A percentile compares a stretch with the other conserved stretches of the same genome.
Evolutionary conservation across 768 basidiomycete genomes (phyloP).

Genomic region (Tylopilus plumbeoviolaceoides): DNA sequence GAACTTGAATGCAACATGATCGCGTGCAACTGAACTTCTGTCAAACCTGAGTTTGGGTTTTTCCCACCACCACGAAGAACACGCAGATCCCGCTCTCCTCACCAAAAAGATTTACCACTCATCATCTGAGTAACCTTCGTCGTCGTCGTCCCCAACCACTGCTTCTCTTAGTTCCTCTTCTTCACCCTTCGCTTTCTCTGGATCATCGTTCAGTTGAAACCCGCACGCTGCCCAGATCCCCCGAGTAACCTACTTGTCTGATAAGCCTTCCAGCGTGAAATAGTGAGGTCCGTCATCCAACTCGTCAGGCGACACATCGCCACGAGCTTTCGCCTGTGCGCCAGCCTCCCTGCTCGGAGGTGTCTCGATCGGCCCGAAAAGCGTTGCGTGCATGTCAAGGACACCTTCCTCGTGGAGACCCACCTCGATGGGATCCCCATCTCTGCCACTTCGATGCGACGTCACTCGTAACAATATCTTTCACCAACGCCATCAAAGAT

Average conservation of each 20-base stretch:
- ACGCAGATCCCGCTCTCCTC: too few species aligned
- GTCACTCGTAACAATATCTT: neutral
- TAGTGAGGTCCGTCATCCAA: neutral
- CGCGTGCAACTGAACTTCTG: too few species aligned
- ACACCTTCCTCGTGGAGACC: slow-evolving; percentile 2
- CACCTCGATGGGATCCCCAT: too few species aligned
- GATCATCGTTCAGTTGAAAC: slow-evolving; percentile 1
- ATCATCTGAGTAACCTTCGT: too few species aligned
- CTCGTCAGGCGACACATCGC: slow-evolving; percentile 4
- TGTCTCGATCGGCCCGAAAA: slow-evolving; percentile 6
- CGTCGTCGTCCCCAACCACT: too few species aligned
- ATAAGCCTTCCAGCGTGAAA: slow-evolving; percentile 8
- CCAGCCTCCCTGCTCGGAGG: neutral
- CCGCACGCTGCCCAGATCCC: slow-evolving; percentile 13
- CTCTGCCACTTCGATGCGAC: neutral
- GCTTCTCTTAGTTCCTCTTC: neutral
- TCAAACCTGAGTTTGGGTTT: too few species aligned
- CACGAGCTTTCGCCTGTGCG: slow-evolving; percentile 3
- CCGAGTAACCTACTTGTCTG: slow-evolving; percentile 7
- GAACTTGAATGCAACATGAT: too few species aligned
- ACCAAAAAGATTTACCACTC: too few species aligned
- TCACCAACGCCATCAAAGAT: neutral
- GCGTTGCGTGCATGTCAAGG: neutral
- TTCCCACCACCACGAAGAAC: too few species aligned
- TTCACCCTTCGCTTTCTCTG: too few species aligned